Percentiles rank a stretch among this genome's conserved stretches.
These are phyloP conservation scores for Gynochthodes officinalis DNA, from an alignment of 257 asterid genomes.

Conservation along the genomic window DNA sequence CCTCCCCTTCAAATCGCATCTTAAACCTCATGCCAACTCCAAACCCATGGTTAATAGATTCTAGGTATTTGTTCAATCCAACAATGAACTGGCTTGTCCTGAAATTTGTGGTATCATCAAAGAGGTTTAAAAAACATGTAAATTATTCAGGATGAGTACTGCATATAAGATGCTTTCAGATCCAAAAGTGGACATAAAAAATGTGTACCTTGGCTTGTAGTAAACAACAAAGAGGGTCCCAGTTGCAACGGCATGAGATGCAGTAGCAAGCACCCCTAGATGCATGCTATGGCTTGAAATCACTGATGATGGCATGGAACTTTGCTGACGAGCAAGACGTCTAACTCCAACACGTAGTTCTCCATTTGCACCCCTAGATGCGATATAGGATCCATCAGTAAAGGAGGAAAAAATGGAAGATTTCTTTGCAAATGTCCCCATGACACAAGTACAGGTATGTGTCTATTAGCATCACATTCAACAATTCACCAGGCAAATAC, in stretches of 20 bases:
- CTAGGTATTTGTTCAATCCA: conserved; percentile 42
- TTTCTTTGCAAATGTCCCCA: not conserved
- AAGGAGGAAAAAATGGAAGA: not conserved
- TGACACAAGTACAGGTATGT: not conserved
- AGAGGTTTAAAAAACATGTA: not conserved
- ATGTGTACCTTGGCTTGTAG: conserved; percentile 46
- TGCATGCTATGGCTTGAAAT: conserved; percentile 66
- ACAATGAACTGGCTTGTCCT: conserved; percentile 50
- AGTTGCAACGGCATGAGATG: conserved; percentile 50
- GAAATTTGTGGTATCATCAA: not conserved
- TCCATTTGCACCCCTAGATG: conserved; percentile 41
- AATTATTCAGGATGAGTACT: not conserved
- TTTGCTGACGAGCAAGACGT: conserved; percentile 37
- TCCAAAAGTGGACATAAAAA: not conserved
- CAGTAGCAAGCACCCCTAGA: conserved; percentile 59
- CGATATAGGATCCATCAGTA: not conserved
- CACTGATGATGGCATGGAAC: conserved; percentile 48
- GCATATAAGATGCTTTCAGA: not conserved
- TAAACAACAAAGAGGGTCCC: conserved; percentile 40
- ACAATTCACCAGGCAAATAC: conserved; percentile 17
- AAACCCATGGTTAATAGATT: conserved; percentile 36
- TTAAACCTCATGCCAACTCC: conserved; percentile 54
- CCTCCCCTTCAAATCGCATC: conserved; percentile 57
- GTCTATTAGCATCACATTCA: not conserved
- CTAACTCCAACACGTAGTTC: conserved; percentile 54